phyloP scores from a whole-genome alignment of 768 basidiomycete genomes.

The Strobilomyces dryophilus region DNA sequence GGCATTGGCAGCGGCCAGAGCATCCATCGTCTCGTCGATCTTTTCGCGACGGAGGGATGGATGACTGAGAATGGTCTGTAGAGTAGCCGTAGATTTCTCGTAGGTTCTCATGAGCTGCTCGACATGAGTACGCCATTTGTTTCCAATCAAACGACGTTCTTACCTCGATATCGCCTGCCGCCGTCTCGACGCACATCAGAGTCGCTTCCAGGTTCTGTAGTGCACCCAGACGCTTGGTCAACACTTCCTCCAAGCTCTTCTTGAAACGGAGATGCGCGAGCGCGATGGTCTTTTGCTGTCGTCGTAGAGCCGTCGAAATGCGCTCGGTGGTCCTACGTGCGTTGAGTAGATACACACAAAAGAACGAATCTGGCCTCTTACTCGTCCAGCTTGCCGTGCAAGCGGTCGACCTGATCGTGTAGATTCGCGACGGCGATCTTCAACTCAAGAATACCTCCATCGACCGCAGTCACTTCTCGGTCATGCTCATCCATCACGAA shows the following conservation, averaged over 20 bases:
- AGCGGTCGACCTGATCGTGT: constrained; percentile 59
- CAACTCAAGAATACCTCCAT: constrained; percentile 78
- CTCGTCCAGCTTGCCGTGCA: constrained; percentile 74
- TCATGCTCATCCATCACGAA: constrained; percentile 45
- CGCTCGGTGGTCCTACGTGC: constrained; percentile 57
- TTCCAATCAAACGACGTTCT: constrained; percentile 10
- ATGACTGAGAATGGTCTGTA: constrained; percentile 71
- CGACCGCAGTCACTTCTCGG: constrained; percentile 65
- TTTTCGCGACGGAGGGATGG: constrained; percentile 74
- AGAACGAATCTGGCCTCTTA: constrained; percentile 31
- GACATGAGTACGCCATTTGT: not conserved
- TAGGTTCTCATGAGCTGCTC: constrained; percentile 81
- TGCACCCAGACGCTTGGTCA: constrained; percentile 70
- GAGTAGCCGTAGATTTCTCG: constrained; percentile 74
- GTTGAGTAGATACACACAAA: not conserved
- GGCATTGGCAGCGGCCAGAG: constrained; percentile 75
- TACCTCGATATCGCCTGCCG: constrained; percentile 88
- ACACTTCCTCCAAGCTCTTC: constrained; percentile 75
- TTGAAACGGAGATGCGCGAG: constrained; percentile 74
- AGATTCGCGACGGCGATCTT: constrained; percentile 66
- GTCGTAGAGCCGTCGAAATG: constrained; percentile 59
- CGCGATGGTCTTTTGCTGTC: constrained; percentile 71
- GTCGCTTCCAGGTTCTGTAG: constrained; percentile 74
- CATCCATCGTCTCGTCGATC: constrained; percentile 85
- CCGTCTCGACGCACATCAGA: constrained; percentile 76